Evolutionary conservation across 345 rosid species (phyloP).

Genomic region (Viola odorata): DNA sequence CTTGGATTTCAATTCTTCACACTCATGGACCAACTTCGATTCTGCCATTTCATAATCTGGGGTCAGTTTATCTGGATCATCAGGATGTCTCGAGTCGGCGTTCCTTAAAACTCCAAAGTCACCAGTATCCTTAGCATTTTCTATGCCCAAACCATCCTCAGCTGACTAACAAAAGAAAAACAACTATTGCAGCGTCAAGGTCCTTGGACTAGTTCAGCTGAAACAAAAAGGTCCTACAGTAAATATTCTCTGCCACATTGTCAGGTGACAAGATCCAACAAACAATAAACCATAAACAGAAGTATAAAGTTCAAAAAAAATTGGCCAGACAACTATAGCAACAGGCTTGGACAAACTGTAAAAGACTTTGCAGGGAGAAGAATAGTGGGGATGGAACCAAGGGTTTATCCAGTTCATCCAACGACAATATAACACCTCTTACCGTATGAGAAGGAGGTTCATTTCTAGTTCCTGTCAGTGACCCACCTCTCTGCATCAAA

Average conservation of each 20-base stretch:
- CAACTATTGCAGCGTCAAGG: conserved; percentile 1
- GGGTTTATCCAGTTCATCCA: background rate
- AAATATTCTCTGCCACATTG: too few species aligned
- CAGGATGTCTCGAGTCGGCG: conserved; percentile 5
- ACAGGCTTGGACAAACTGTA: too few species aligned
- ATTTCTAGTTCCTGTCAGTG: conserved; percentile 34
- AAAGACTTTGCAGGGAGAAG: background rate
- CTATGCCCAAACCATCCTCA: conserved; percentile 11
- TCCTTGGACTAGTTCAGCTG: background rate
- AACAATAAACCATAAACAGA: too few species aligned
- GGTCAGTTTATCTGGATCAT: conserved; percentile 15
- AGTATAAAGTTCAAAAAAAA: too few species aligned
- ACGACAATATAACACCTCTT: conserved; percentile 6
- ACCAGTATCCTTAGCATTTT: conserved; percentile 11
- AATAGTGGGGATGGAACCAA: background rate
- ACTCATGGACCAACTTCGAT: conserved; percentile 21
- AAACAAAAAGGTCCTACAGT: too few species aligned
- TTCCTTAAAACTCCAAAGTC: conserved; percentile 10
- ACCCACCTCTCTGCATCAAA: conserved; percentile 15
- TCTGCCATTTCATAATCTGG: conserved; percentile 8
- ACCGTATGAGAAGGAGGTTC: conserved; percentile 36
- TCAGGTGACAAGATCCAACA: too few species aligned
- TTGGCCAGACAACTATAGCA: too few species aligned
- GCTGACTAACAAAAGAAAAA: conserved; percentile 19
- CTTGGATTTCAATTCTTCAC: conserved; percentile 33